phyloP scores from a whole-genome alignment of 225 moss, liverwort and hornwort genomes.

The Physcomitrium patens region DNA sequence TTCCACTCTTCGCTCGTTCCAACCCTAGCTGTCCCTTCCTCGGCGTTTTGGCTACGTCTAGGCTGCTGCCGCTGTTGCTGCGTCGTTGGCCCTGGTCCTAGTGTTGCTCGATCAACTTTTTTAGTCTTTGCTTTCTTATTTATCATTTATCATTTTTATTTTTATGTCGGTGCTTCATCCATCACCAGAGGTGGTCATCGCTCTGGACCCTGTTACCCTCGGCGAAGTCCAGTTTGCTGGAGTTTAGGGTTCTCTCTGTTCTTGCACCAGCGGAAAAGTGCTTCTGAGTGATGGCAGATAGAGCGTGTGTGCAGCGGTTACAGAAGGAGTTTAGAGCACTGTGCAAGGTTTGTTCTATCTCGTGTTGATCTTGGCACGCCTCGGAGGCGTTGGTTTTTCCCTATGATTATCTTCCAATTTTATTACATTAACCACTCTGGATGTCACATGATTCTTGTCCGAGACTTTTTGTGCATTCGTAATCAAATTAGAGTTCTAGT shows the following conservation, averaged over 20 bases:
- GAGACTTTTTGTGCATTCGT: not conserved
- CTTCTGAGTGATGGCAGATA: slow-evolving; percentile 82
- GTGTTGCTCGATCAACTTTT: too few relatives aligned
- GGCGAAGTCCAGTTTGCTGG: slow-evolving; percentile 27
- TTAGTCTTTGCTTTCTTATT: too few relatives aligned
- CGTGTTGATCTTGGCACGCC: not conserved
- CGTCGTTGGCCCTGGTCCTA: too few relatives aligned
- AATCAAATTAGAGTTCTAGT: not conserved
- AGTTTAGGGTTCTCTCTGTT: slow-evolving; percentile 43
- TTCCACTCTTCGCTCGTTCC: too few relatives aligned
- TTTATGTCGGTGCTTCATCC: too few relatives aligned
- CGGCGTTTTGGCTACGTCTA: too few relatives aligned
- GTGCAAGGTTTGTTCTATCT: slow-evolving; percentile 68
- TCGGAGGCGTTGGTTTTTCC: not conserved
- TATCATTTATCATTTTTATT: too few relatives aligned
- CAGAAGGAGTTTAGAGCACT: slow-evolving; percentile 95
- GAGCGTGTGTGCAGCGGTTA: slow-evolving; percentile 93
- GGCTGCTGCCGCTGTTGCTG: too few relatives aligned
- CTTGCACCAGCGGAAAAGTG: slow-evolving; percentile 68
- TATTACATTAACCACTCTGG: slow-evolving; percentile 14
- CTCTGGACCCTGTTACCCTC: not conserved
- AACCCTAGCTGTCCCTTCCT: too few relatives aligned
- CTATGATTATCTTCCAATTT: not conserved
- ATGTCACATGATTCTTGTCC: not conserved
- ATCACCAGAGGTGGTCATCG: not conserved